Evolutionary conservation across 2,329 filamentous ascomycete species (phyloP), one percentile per base, ranked within the genome.

Genomic region (Lachnellula hyalina): DNA sequence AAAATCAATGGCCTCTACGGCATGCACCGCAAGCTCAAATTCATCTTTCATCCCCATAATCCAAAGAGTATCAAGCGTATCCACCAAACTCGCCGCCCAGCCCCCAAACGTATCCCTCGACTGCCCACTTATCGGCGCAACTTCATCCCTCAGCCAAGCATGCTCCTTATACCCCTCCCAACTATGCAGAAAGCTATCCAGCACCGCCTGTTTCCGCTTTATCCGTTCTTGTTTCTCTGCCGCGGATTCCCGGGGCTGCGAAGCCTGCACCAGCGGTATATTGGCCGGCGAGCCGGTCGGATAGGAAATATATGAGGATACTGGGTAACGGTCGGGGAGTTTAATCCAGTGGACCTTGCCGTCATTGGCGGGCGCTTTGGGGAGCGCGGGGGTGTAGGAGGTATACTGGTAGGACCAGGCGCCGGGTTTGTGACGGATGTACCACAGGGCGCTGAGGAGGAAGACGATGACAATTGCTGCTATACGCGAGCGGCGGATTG

Each of bases 31-130:
- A 55, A 88, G 83, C 55, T 89, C 83, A 66, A 96, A 96, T 64
- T 95, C 89, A 0, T 86, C 77, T 63, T 82, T 82, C 72, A 96
- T 67, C 17, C 82, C 89, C 81, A 94, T 90, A 63, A 96, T 92
- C 88, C 89, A 95, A 2, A 96, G 75, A 0, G 90, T 91, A 68
- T 96, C 90, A 52, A 93, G 74, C 0, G 84, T 77, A 74, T 96
- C 91, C 5, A 96, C 88, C 57, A 96, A 69, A 0, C 91, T 95
- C 8, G 91, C 91, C 15, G 89, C 89, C 91, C 91, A 96, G 42
- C 88, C 90, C 65, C 90, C 93, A 72, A 97, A 97, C 0, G 90
- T 89, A 68, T 96, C 88, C 35, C 82, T 83, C 60, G 75, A 83
- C 5, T 72, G 73, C 52, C 85, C 85, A 34, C 81, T 81, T 15